Evolutionary conservation across 495 filamentous ascomycete genomes (phyloP).

Genomic region (Ramalina intermedia): DNA sequence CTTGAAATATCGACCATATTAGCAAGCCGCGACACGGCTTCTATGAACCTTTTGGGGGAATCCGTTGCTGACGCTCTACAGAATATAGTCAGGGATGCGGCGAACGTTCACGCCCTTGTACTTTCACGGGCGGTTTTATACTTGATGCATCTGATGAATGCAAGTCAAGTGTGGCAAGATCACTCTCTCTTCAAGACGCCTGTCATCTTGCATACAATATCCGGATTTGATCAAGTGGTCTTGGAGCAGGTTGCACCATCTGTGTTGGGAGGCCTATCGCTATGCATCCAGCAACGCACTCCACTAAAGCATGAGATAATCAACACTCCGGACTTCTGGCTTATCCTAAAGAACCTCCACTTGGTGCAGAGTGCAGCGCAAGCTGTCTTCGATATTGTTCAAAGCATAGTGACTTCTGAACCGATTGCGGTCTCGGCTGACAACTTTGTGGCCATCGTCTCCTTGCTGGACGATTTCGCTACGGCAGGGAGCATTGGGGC

Average conservation of each 20-base stretch:
- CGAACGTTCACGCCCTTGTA: constrained; percentile 62
- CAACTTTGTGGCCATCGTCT: constrained; percentile 79
- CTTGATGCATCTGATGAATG: constrained; percentile 64
- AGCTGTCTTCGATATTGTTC: constrained; percentile 69
- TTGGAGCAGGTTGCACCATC: constrained; percentile 61
- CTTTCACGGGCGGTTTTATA: constrained; percentile 78
- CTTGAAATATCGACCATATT: constrained; percentile 81
- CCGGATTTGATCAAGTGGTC: constrained; percentile 63
- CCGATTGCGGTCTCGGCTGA: constrained; percentile 76
- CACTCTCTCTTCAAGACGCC: constrained; percentile 83
- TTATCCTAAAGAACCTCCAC: constrained; percentile 65
- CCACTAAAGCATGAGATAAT: constrained; percentile 81
- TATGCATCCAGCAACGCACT: constrained; percentile 62
- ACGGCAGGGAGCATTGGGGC: constrained; percentile 72
- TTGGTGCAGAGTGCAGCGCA: constrained; percentile 50
- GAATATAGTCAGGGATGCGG: constrained; percentile 62
- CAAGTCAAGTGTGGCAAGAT: constrained; percentile 62
- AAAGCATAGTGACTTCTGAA: constrained; percentile 44
- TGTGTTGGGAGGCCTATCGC: constrained; percentile 60
- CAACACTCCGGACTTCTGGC: constrained; percentile 95
- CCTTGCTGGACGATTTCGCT: constrained; percentile 79
- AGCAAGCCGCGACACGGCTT: constrained; percentile 59
- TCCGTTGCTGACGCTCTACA: constrained; percentile 67
- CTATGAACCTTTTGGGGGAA: constrained; percentile 58
- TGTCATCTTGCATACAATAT: constrained; percentile 84